Percentiles rank a stretch among this genome's conserved stretches.
Conservation (phyloP, 2,329 filamentous ascomycete genomes). For the Neonectria magnoliae region DNA sequence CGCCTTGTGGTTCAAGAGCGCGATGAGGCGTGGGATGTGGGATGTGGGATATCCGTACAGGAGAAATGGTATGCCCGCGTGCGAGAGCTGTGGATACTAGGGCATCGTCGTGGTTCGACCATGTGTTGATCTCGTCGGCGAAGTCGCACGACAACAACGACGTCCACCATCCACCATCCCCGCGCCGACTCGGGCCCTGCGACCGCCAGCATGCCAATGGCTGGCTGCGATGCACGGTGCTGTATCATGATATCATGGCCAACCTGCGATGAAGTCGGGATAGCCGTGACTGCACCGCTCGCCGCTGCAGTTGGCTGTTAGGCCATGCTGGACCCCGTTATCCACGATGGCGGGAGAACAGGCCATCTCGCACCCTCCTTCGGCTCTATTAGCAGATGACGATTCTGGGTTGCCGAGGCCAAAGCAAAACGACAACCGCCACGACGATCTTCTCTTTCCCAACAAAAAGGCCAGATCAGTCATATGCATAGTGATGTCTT, state of each 20-base stretch:
- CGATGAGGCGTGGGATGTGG: slow-evolving; percentile 14
- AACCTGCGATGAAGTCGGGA: slow-evolving; percentile 4
- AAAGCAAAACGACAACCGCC: background rate
- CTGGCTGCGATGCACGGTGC: slow-evolving; percentile 30
- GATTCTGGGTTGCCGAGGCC: slow-evolving; percentile 19
- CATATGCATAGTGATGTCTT: background rate
- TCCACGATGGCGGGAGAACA: background rate
- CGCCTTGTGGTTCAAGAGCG: slow-evolving; percentile 16
- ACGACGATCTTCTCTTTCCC: background rate
- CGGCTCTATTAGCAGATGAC: slow-evolving; percentile 8
- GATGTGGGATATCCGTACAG: background rate
- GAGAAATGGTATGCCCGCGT: slow-evolving; percentile 22
- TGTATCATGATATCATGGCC: slow-evolving; percentile 49
- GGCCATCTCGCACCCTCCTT: slow-evolving; percentile 22
- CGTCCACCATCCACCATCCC: slow-evolving; percentile 23
- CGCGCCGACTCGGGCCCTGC: slow-evolving; percentile 25
- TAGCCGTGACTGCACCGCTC: slow-evolving; percentile 6
- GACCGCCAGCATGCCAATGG: slow-evolving; percentile 26
- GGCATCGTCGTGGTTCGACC: slow-evolving; percentile 39
- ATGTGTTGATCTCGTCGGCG: slow-evolving; percentile 37
- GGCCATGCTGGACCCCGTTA: background rate
- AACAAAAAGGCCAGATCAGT: background rate
- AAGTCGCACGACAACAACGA: slow-evolving; percentile 43
- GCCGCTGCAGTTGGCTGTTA: slow-evolving; percentile 2
- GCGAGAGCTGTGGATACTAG: slow-evolving; percentile 33